Percentiles rank a stretch among this genome's conserved stretches.
phyloP scores from a whole-genome alignment of 2,329 filamentous ascomycete genomes.

The Stachybotrys chlorohalonatus region DNA sequence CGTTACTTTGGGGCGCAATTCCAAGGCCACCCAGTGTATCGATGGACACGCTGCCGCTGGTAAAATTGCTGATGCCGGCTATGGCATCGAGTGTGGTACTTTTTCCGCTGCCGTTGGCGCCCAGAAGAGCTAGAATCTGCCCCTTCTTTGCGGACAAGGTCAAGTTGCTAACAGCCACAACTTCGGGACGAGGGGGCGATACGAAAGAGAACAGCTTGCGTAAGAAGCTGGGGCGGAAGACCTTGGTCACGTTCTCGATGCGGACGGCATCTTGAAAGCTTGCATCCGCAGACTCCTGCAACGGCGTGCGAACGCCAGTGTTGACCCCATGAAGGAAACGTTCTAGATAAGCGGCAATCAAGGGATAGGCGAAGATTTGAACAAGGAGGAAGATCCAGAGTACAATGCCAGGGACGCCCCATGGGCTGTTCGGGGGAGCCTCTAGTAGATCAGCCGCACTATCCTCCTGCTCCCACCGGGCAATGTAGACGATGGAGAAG shows the following conservation, averaged over 20 bases:
- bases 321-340: constrained; percentile 42
- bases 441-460: constrained; percentile 49
- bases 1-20: constrained; percentile 67
- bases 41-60: constrained; percentile 51
- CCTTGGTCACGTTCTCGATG: constrained; percentile 63
- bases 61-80: constrained; percentile 24
- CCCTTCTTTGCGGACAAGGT: constrained; percentile 60
- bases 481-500: constrained; percentile 62
- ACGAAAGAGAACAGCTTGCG: constrained; percentile 39
- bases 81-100: constrained; percentile 43
- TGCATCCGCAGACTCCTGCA: constrained; percentile 6
- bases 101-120: constrained; percentile 64
- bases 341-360: constrained; percentile 64
- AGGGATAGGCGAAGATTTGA: constrained; percentile 60
- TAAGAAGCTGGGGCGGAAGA: constrained; percentile 58
- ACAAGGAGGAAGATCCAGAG: constrained; percentile 66
- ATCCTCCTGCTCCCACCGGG: constrained; percentile 59
- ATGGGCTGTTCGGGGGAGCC: constrained; percentile 51
- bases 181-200: constrained; percentile 46
- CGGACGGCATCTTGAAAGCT: constrained; percentile 47
- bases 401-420: constrained; percentile 57
- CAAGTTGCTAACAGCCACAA: constrained; percentile 65
- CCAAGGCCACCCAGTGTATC: constrained; percentile 65
- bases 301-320: constrained; percentile 22
- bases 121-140: constrained; percentile 67